Base-by-base conservation (phyloP, 495 filamentous ascomycete genomes). In the Aspergillus diversus region DNA sequence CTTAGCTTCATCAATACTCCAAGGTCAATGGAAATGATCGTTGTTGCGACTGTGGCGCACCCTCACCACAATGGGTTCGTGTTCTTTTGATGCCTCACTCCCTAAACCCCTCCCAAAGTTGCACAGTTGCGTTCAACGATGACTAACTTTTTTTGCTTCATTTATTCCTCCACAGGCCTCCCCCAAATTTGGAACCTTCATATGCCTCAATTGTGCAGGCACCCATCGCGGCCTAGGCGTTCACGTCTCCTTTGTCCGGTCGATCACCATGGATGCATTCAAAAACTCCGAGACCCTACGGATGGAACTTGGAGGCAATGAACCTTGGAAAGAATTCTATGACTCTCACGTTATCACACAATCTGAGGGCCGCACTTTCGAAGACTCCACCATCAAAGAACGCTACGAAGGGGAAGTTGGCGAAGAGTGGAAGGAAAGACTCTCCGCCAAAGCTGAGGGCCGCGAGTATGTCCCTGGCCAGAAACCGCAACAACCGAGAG, bases 201-300 rank as follows among this genome's bases (percentile, higher is more conserved):
- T 98, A 80, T 99, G 95, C 77, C 87, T 99, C 48, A 91, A 87
- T 63, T 99, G 95, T 79, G 95, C 95, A 53, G 95, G 95, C 64
- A 91, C 92, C 33, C 95, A 99, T 80, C 90, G 95, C 66, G 91
- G 92, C 4, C 85, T 99, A 15, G 95, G 95, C 56, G 95, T 99
- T 33, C 95, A 99, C 81, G 97, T 99, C 71, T 97, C 92, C 71
- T 99, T 99, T 78, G 92, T 99, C 57, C 90, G 95, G 64, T 91
- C 87, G 62, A 92, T 98, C 65, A 96, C 91, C 51, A 99, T 99
- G 95, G 95, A 99, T 81, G 90, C 91, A 60, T 97, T 99, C 80
- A 99, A 99, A 73, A 84, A 85, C 64, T 80, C 81, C 60, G 93
- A 97, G 72, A 91, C 96, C 63, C 84, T 87, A 73, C 88, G 92